A percentile compares a stretch with the other conserved stretches of the same genome.
Evolutionary conservation across 169 alveolate species (phyloP).

Genomic region (Eimeria necatrix): DNA sequence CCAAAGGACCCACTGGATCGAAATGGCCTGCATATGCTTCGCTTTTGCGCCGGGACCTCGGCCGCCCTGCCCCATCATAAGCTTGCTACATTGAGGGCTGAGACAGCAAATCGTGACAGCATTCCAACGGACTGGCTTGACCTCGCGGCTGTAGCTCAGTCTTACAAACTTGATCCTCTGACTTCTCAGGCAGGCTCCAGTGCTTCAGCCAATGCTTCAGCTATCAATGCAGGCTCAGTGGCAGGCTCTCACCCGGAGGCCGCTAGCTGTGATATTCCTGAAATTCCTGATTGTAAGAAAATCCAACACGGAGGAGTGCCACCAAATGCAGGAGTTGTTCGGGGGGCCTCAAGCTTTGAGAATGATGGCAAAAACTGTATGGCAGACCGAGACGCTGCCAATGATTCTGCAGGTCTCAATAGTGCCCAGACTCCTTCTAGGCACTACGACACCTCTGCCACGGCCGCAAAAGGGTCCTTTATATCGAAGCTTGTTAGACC

Average conservation of each 20-base stretch:
- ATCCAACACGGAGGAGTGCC: background rate
- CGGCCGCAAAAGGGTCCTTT: background rate
- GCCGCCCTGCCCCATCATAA: conserved; percentile 71
- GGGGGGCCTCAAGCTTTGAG: background rate
- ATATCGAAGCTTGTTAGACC: background rate
- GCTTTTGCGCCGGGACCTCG: conserved; percentile 72
- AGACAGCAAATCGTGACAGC: conserved; percentile 56
- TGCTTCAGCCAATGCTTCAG: background rate
- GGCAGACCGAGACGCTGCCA: conserved; percentile 15
- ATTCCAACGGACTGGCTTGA: conserved; percentile 74
- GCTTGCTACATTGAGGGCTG: conserved; percentile 72
- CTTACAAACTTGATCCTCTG: conserved; percentile 56
- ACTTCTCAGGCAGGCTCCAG: conserved; percentile 25
- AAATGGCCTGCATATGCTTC: conserved; percentile 43
- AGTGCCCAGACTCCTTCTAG: background rate
- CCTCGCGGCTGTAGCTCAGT: conserved; percentile 22
- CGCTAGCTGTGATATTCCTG: background rate
- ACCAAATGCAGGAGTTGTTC: background rate
- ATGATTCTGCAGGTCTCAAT: conserved; percentile 2
- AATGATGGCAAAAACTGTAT: conserved; percentile 15
- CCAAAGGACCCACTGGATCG: background rate
- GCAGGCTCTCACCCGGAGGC: conserved; percentile 3
- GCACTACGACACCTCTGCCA: conserved; percentile 14
- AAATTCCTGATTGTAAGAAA: background rate
- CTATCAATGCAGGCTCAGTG: background rate